Percentiles rank a stretch among this genome's conserved stretches.
Evolutionary conservation across 768 basidiomycete species (phyloP).

Genomic region (Leccinum subgranulosum): DNA sequence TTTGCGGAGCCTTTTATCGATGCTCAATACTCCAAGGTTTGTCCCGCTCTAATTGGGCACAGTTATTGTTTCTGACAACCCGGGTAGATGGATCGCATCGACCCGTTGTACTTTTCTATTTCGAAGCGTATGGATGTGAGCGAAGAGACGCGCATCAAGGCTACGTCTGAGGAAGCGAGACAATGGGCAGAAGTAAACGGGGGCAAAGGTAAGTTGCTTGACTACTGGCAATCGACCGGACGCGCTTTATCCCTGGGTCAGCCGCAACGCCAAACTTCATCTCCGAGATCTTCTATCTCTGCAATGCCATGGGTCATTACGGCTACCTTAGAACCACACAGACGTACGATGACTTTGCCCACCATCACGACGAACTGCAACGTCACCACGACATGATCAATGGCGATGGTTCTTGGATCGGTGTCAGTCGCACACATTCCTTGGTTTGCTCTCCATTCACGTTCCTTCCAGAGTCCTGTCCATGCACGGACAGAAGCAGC

Average conservation of each 20-base stretch:
- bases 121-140: slow-evolving; percentile 69
- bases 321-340: slow-evolving; percentile 82
- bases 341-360: slow-evolving; percentile 66
- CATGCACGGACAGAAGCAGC: slow-evolving; percentile 77
- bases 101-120: slow-evolving; percentile 73
- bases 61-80: slow-evolving; percentile 4
- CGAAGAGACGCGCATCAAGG: slow-evolving; percentile 94
- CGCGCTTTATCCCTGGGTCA: slow-evolving; percentile 21
- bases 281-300: slow-evolving; percentile 90
- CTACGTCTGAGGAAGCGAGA: slow-evolving; percentile 82
- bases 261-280: slow-evolving; percentile 86
- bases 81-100: slow-evolving; percentile 83
- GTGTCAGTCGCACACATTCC: slow-evolving; percentile 45
- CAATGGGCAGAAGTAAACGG: slow-evolving; percentile 61
- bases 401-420: slow-evolving; percentile 79
- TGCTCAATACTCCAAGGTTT: slow-evolving; percentile 80
- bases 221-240: background rate
- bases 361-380: slow-evolving; percentile 74
- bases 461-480: slow-evolving; percentile 50
- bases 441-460: background rate
- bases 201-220: slow-evolving; percentile 39
- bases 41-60: background rate
- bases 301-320: slow-evolving; percentile 84
- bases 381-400: slow-evolving; percentile 73
- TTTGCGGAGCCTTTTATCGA: slow-evolving; percentile 97